Evolutionary conservation across 306 rosid species (phyloP).

Genomic region (Dryas alaskensis): DNA sequence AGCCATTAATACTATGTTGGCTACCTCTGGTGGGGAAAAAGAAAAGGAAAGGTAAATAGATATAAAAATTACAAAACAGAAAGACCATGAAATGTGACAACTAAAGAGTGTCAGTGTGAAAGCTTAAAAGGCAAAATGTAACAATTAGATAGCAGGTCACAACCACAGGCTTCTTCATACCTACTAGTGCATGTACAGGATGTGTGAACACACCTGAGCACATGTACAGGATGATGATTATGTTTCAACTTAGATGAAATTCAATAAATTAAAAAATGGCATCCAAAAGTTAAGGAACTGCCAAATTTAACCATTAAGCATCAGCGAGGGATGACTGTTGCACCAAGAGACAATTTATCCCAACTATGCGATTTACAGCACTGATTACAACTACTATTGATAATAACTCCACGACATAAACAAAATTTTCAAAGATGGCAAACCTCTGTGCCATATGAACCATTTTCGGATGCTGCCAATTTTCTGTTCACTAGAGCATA

Average conservation of each 20-base stretch:
- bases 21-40: constrained; percentile 28
- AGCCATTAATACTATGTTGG: constrained; percentile 48
- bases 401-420: neutral
- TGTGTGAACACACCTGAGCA: neutral
- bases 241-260: neutral
- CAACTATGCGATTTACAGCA: neutral
- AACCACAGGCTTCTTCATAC: neutral
- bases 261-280: neutral
- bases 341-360: neutral
- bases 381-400: neutral
- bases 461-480: no score
- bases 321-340: neutral
- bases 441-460: neutral
- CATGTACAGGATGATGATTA: neutral
- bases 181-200: neutral
- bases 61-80: constrained; percentile 16
- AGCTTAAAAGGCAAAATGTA: neutral
- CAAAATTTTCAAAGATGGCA: neutral
- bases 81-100: constrained; percentile 22
- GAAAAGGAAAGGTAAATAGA: constrained; percentile 9
- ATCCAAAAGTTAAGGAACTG: neutral
- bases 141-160: neutral
- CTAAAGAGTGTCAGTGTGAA: constrained; percentile 2
- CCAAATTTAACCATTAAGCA: neutral
- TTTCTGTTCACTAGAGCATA: neutral